Evolutionary conservation across 345 rosid species (phyloP), one percentile per base, ranked within the genome.

Genomic region (Pugionium dolabratum): DNA sequence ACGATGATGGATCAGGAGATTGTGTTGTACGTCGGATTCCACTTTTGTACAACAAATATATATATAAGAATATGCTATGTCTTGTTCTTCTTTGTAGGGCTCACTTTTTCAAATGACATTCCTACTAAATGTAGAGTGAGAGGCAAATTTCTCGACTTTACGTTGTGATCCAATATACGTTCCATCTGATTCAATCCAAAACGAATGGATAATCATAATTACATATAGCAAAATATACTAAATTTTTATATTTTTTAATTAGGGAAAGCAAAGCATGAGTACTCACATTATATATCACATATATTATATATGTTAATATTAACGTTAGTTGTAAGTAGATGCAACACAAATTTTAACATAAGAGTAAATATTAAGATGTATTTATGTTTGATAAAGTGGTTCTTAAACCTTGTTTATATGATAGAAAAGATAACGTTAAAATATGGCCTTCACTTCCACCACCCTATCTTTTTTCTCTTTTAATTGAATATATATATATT

Each of bases 11-110:
- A 29, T 4, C 44, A 37, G 18, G 57, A 54, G 63, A 39, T 47
- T 44, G 51, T 63, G 45, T 63, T 29, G 9, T 32, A 41, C 65
- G 70, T 56, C 54, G 53, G 75, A 64, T 64, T 71, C 69, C 55
- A 18, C 18, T 18, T 18, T 18, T 18, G 18, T 18, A 18, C 18
- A 18, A 18, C 18, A 18, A 18, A 18, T 18, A 18, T 18, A 18
- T 18, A 18, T 18, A 18, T 18, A 18, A 18, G 18, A 18, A 18
- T 18, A 18, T 18, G 18, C 18, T 18, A 18, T 18, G 69, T 55
- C 71, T 58, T 32, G 28, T 50, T 73, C 54, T 52, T 73, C 49
- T 35, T 34, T 48, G 4, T 66, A 10, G 54, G 66, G 18, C 50
- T 46, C n/a, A 57, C 62, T 60, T 39, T 64, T 56, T 39, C 61